phyloP scores from a whole-genome alignment of 441 rosid species.

The Populus hybrid region DNA sequence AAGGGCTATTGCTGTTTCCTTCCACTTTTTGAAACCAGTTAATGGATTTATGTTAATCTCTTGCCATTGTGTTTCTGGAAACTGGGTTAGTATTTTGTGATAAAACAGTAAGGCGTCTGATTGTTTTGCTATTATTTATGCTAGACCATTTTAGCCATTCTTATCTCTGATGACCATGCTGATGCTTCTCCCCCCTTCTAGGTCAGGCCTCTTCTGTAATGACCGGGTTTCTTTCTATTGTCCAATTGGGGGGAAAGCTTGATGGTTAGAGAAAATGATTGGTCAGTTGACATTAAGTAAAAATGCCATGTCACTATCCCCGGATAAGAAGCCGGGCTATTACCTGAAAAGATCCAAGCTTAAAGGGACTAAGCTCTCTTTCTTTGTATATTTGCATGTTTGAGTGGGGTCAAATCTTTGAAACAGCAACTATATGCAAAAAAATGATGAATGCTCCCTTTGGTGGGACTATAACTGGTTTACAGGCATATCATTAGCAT shows the following conservation, averaged over 20 bases:
- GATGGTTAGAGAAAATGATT: background rate
- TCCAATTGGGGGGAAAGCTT: background rate
- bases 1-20: background rate
- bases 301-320: background rate
- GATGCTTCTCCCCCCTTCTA: background rate
- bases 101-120: background rate
- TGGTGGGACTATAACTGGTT: background rate
- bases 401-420: background rate
- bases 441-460: background rate
- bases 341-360: background rate
- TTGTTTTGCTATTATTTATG: slow-evolving; percentile 8
- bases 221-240: background rate
- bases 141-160: background rate
- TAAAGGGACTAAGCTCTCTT: background rate
- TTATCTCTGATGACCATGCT: slow-evolving; percentile 6
- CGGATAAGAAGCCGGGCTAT: background rate
- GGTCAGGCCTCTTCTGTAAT: background rate
- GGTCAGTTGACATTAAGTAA: background rate
- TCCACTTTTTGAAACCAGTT: background rate
- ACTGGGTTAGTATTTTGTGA: background rate
- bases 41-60: slow-evolving; percentile 5
- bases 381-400: background rate
- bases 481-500: background rate
- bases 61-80: background rate
- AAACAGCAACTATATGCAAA: background rate